A percentile compares a stretch with the other conserved stretches of the same genome.
Conservation (phyloP, 2,329 filamentous ascomycete genomes). For the Magnaporthiopsis rhizophila region DNA sequence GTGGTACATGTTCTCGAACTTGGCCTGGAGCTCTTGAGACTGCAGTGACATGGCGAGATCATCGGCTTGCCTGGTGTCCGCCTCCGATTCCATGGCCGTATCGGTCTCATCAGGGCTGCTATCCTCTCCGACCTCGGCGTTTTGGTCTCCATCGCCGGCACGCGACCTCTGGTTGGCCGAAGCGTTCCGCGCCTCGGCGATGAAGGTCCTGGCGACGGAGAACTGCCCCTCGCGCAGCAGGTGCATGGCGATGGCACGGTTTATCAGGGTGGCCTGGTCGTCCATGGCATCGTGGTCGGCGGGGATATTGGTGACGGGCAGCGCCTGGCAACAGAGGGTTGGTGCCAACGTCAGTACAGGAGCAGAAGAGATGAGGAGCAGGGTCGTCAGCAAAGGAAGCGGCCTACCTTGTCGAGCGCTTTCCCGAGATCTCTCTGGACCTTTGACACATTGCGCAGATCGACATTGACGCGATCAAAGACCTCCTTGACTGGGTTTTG, state of each 20-base stretch:
- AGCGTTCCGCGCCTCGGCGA: slow-evolving; percentile 54
- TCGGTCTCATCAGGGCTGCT: neutral
- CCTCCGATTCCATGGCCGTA: slow-evolving; percentile 7
- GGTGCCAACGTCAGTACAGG: neutral
- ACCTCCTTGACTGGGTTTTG: slow-evolving; percentile 78
- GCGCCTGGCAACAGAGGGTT: slow-evolving; percentile 18
- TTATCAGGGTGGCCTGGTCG: slow-evolving; percentile 68
- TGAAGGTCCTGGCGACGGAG: slow-evolving; percentile 75
- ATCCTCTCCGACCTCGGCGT: neutral
- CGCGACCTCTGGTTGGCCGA: neutral
- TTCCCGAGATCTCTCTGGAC: slow-evolving; percentile 79
- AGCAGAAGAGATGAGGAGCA: neutral
- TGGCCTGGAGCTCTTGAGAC: slow-evolving; percentile 61
- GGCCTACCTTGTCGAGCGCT: slow-evolving; percentile 66
- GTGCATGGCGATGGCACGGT: slow-evolving; percentile 94
- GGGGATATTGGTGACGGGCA: slow-evolving; percentile 53
- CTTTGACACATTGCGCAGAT: slow-evolving; percentile 75
- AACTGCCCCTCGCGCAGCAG: slow-evolving; percentile 92
- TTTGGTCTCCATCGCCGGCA: neutral
- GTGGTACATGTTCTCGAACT: slow-evolving; percentile 85
- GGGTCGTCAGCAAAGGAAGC: slow-evolving; percentile 12
- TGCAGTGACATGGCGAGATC: slow-evolving; percentile 40
- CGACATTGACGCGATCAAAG: slow-evolving; percentile 72
- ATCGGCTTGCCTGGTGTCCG: neutral
- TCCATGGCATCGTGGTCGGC: slow-evolving; percentile 75